These are phyloP conservation scores for Metarhizium brunneum DNA, from an alignment of 2,329 filamentous ascomycete genomes.

Conservation along the genomic window DNA sequence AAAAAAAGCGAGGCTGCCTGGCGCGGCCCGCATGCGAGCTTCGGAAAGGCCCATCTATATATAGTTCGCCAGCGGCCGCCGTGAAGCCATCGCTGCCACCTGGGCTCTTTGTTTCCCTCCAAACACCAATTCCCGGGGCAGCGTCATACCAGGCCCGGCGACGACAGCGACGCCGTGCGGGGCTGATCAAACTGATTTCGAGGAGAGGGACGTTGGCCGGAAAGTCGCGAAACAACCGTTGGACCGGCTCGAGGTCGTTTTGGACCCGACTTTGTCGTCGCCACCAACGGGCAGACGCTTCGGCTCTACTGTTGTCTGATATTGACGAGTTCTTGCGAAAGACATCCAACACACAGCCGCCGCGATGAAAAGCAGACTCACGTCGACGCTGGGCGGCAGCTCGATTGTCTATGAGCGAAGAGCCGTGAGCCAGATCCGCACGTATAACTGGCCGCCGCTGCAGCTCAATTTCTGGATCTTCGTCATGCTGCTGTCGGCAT, in stretches of 20 bases:
- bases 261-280: too few species aligned
- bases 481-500: constrained; percentile 51
- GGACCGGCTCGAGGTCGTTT: background rate
- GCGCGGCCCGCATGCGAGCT: background rate
- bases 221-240: background rate
- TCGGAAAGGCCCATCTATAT: background rate
- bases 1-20: background rate
- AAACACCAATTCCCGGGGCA: too few species aligned
- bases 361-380: constrained; percentile 1
- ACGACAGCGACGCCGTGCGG: background rate
- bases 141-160: too few species aligned
- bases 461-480: constrained; percentile 61
- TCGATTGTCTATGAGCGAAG: constrained; percentile 36
- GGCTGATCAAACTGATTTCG: background rate
- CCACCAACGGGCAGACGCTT: too few species aligned
- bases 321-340: too few species aligned
- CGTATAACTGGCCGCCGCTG: constrained; percentile 60
- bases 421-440: constrained; percentile 37
- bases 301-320: too few species aligned
- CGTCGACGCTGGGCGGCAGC: constrained; percentile 19
- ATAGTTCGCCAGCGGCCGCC: background rate
- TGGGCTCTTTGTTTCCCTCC: background rate
- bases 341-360: background rate
- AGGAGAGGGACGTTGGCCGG: background rate
- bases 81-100: background rate